Evolutionary conservation across 1,284 basidiomycete genomes (phyloP), one percentile per base, ranked within the genome.

Genomic region (Moniliella sp.): DNA sequence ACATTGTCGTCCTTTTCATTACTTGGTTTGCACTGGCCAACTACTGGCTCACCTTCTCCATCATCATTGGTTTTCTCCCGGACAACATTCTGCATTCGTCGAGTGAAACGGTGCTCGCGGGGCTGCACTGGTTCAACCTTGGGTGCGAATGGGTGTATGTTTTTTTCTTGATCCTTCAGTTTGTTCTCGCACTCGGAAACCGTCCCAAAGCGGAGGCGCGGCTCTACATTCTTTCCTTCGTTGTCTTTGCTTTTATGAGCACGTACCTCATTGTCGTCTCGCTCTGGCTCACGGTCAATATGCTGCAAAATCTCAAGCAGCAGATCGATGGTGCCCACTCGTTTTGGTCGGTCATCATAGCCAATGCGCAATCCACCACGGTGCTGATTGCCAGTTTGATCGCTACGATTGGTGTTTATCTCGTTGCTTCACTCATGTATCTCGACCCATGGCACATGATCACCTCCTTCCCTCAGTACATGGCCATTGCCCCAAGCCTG

Each of bases 371-470:
- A 23, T 23, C 8, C 21, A 7, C 8, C 8, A 23, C n/a, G 21
- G 21, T 7, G 8, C 21, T 23, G n/a, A 7, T 7, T 23, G 21
- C 21, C n/a, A 7, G 21, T n/a, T 23, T 23, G 21, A 23, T n/a
- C n/a, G n/a, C n/a, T n/a, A n/a, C n/a, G n/a, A n/a, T n/a, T n/a
- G 21, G 7, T n/a, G 18, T 86, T 31, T 86, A 86, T 67, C 69
- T 88, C 57, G 61, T 86, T 57, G 71, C 74, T 34, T 83, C 78
- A 3, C 67, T 84, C 58, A 72, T 86, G 63, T 77, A 83, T 63
- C 64, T 79, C 28, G 82, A 86, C 52, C 81, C 81, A 0, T 86
- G 79, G 78, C 82, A 86, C 67, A 82, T 86, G 78, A 69, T 86
- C 64, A 83, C 80, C 13, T 80, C 75, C 34, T 84, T 88, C 68